Conservation (phyloP, 1,139 yeast genomes). For the Pichiaceae sp. region DNA sequence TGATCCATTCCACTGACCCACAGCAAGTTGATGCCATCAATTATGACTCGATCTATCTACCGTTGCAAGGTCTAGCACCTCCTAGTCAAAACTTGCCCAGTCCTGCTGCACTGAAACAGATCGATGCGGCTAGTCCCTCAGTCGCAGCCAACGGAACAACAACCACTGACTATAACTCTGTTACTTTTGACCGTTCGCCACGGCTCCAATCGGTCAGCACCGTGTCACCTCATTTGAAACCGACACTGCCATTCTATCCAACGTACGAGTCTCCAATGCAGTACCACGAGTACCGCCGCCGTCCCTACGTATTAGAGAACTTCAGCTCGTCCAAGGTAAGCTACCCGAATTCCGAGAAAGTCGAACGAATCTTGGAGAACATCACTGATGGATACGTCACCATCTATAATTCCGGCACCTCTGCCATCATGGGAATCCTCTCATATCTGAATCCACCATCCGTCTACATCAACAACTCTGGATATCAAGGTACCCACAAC, state of each 20-base stretch:
- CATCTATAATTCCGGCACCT: constrained; percentile 69
- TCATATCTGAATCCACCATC: constrained; percentile 63
- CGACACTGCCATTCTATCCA: constrained; percentile 17
- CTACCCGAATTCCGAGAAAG: constrained; percentile 64
- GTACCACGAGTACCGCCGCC: constrained; percentile 8
- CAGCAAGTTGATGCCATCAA: not conserved
- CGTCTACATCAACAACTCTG: constrained; percentile 59
- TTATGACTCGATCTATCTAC: not conserved
- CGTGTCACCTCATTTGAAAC: not conserved
- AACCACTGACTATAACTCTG: not conserved
- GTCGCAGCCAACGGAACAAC: too few relatives aligned
- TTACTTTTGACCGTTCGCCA: not conserved
- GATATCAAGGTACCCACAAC: constrained; percentile 79
- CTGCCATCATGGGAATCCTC: constrained; percentile 76
- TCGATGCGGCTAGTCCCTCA: not conserved
- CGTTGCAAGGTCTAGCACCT: not conserved
- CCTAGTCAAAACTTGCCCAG: not conserved
- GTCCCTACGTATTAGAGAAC: constrained; percentile 21
- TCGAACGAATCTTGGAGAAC: constrained; percentile 59
- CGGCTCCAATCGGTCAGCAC: not conserved
- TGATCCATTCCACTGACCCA: constrained; percentile 26
- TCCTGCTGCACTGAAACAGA: not conserved
- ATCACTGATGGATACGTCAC: constrained; percentile 56
- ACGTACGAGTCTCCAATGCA: constrained; percentile 19
- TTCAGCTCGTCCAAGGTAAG: constrained; percentile 58